Evolutionary conservation across 192 early-diverging fungal genomes (phyloP).

Genomic region (Gryganskiella cystojenkinii): DNA sequence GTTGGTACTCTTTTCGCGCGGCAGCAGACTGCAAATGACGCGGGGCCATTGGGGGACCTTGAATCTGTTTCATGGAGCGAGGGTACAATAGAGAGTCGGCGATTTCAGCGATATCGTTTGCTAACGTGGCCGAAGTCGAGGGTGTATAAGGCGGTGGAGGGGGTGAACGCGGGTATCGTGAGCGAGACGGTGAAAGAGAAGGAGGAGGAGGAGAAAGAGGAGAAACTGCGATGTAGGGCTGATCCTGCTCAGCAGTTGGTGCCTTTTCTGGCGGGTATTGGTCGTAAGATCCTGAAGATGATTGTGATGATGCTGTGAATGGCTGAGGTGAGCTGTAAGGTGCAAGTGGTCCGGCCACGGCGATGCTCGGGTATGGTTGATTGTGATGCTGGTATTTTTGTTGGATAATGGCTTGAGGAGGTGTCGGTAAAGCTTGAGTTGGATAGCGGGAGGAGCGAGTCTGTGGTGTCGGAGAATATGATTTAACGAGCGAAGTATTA

Average conservation of each 20-base stretch:
- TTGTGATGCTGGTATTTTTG: neutral
- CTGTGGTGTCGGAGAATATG: neutral
- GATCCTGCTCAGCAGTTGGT: constrained; percentile 3
- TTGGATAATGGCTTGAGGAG: no score
- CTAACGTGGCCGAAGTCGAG: neutral
- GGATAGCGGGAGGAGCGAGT: neutral
- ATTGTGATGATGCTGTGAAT: neutral
- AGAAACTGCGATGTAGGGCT: constrained; percentile 27
- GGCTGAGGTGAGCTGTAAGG: neutral
- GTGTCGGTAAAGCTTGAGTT: no score
- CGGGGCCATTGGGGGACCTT: neutral
- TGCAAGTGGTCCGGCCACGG: constrained; percentile 7
- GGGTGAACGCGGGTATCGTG: constrained; percentile 18
- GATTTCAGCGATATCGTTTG: neutral
- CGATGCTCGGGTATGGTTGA: neutral
- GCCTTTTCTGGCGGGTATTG: constrained; percentile 41
- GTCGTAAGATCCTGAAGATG: no score
- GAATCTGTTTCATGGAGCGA: constrained; percentile 11
- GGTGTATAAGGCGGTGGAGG: constrained; percentile 46
- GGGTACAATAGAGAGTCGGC: neutral
- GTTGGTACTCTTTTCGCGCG: constrained; percentile 25
- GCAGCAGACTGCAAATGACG: neutral
- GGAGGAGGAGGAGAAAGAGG: constrained; percentile 3
- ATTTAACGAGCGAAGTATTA: neutral
- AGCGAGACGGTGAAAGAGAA: neutral